Evolutionary conservation across 768 basidiomycete genomes (phyloP), one percentile per base, ranked within the genome.

Genomic region (Cubamyces sp.): DNA sequence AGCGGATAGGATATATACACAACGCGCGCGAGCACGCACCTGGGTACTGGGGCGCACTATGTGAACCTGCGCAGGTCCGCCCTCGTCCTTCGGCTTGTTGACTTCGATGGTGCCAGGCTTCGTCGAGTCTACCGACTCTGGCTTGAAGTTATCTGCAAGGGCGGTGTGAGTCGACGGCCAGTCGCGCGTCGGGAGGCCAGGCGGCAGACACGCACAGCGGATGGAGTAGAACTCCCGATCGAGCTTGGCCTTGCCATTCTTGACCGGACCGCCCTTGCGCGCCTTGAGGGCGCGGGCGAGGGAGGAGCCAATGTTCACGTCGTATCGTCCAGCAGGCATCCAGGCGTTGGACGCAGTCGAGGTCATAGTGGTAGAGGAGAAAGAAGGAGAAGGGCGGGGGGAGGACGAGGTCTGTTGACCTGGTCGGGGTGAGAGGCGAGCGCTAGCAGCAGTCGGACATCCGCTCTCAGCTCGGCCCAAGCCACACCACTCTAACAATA

Each of bases 181-280:
- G 16, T 51, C 28, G 42, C 19, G 46, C 25, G 15, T 15, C 23
- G 23, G 23, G 23, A 21, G 3, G 42, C 7, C 11, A 45, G 39
- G 46, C 37, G 40, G 62, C 45, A 54, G 19, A 42, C 15, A 57
- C 87, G 65, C 64, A 91, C 91, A 92, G 66, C 88, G 81, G 68
- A 92, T 84, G n/a, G 88, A 85, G 71, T 87, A 90, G 73, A 90
- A 90, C 66, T 90, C 87, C 55, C 83, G 80, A 69, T 86, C 84
- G 26, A 87, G 85, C 57, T 84, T 75, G 58, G 79, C 79, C 40
- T 67, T 71, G 19, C 72, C 79, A 73, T 72, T 81, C 74, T 67
- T 78, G 75, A 63, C 75, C 48, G 67, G 78, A 26, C 60, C 70
- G 25, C 84, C 84, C 68, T 85, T 86, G 68, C 90, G 85, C 11